A percentile compares a stretch with the other conserved stretches of the same genome.
phyloP scores from a whole-genome alignment of 148 eudicot genomes.

The Arbutus unedo region DNA sequence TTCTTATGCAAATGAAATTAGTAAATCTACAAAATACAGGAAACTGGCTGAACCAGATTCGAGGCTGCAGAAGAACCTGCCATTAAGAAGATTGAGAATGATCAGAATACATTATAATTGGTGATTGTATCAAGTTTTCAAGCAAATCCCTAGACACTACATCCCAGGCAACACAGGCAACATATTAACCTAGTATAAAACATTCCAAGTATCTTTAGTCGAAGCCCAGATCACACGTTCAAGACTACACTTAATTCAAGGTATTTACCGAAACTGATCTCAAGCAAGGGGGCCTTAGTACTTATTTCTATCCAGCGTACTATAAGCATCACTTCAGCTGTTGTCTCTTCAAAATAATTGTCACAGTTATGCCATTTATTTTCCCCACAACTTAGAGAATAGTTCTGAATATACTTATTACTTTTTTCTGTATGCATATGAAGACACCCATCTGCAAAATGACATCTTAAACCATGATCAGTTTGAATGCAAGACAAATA shows the following conservation, averaged over 20 bases:
- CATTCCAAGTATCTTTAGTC: not conserved
- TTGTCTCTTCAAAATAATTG: not conserved
- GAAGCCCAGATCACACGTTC: not conserved
- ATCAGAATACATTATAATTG: not conserved
- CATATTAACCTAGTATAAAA: not conserved
- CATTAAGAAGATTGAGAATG: slow-evolving; percentile 4
- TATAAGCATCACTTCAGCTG: not conserved
- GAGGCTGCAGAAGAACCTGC: slow-evolving; percentile 3
- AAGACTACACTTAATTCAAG: not conserved
- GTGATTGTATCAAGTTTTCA: not conserved
- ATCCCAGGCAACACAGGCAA: not conserved
- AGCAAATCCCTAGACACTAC: not conserved
- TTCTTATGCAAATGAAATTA: not conserved
- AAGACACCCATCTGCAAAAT: not conserved
- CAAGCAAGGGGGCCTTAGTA: not conserved
- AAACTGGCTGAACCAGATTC: slow-evolving; percentile 1
- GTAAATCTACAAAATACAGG: not conserved
- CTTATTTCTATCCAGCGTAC: not conserved
- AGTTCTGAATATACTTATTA: not conserved
- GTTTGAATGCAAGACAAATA: not conserved
- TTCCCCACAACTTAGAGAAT: not conserved
- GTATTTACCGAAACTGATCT: not conserved
- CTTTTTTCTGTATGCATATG: not conserved
- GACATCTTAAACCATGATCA: not conserved
- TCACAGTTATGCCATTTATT: not conserved